phyloP scores from a whole-genome alignment of 2,329 filamentous ascomycete genomes.

The Fusarium irregulare region DNA sequence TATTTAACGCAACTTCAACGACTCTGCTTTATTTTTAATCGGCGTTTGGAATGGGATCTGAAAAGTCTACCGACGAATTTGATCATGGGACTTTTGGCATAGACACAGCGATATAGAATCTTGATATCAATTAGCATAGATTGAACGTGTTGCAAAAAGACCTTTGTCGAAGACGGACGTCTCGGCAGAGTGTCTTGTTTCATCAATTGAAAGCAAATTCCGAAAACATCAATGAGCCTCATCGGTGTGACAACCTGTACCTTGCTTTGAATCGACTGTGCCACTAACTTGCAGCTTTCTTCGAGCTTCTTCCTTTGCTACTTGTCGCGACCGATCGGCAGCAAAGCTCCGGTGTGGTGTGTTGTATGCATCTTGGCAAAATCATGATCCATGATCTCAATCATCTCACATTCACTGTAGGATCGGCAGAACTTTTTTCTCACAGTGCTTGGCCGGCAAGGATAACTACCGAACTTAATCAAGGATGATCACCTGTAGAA shows the following conservation, averaged over 20 bases:
- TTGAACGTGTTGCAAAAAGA: conserved; percentile 11
- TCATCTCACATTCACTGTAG: neutral
- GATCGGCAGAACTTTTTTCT: conserved; percentile 1
- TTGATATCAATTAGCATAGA: conserved; percentile 42
- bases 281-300: neutral
- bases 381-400: conserved; percentile 5
- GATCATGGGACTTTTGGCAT: conserved; percentile 35
- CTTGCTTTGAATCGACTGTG: neutral
- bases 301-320: neutral
- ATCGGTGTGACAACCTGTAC: neutral
- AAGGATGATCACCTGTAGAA: neutral
- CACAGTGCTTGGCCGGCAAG: neutral
- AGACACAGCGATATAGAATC: conserved; percentile 40
- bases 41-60: conserved; percentile 29
- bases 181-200: conserved; percentile 14
- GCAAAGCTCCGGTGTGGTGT: neutral
- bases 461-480: conserved; percentile 20
- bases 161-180: neutral
- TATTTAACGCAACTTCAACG: conserved; percentile 16
- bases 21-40: conserved; percentile 3
- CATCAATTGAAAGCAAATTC: conserved; percentile 41
- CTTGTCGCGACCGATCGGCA: conserved; percentile 9
- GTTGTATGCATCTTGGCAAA: neutral
- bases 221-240: neutral
- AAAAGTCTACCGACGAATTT: conserved; percentile 33